Evolutionary conservation across 441 rosid species (phyloP).

Genomic region (Jatropha multifida): DNA sequence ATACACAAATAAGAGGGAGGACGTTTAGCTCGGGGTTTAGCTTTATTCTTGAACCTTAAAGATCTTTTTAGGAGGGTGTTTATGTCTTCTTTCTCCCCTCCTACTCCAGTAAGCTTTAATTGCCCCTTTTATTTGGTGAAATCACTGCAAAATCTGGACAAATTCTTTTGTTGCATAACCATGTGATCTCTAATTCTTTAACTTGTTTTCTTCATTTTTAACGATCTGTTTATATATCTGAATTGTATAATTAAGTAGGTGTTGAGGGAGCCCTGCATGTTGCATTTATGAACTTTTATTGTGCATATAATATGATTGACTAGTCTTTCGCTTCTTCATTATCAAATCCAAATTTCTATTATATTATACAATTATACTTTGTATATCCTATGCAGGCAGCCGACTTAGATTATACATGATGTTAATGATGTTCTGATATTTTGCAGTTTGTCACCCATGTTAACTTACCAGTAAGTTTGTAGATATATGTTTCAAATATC

Average conservation of each 20-base stretch:
- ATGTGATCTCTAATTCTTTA: neutral
- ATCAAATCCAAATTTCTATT: conserved; percentile 16
- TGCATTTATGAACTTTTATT: neutral
- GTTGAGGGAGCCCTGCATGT: neutral
- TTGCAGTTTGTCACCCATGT: conserved; percentile 29
- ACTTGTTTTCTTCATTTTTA: neutral
- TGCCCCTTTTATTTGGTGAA: no score
- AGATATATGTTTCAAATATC: conserved; percentile 14
- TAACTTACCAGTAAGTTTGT: conserved; percentile 37
- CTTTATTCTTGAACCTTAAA: neutral
- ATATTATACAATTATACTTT: conserved; percentile 12
- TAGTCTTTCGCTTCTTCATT: conserved; percentile 10
- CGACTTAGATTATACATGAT: conserved; percentile 28
- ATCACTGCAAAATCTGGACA: neutral
- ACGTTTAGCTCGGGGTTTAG: neutral
- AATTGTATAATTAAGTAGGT: neutral
- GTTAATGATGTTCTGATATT: conserved; percentile 34
- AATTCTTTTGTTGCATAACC: neutral
- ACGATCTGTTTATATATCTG: neutral
- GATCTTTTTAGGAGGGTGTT: neutral
- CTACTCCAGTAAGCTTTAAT: neutral
- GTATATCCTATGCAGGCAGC: conserved; percentile 31
- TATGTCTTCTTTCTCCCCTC: neutral
- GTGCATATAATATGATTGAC: neutral
- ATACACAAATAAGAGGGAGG: neutral